phyloP scores from a whole-genome alignment of 495 filamentous ascomycete species.

The Viridothelium virens region DNA sequence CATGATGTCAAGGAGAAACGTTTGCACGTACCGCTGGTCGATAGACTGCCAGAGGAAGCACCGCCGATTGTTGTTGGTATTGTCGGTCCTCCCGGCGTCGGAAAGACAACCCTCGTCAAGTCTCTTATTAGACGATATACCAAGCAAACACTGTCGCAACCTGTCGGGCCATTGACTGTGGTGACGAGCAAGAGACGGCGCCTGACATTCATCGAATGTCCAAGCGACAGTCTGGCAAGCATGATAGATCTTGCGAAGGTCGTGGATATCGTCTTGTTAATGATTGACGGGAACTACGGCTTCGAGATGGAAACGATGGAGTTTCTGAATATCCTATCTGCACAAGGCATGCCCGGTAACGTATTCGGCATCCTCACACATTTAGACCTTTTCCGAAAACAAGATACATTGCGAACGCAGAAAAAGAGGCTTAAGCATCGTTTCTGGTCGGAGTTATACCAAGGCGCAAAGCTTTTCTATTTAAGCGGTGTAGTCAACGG shows the following conservation, averaged over 20 bases:
- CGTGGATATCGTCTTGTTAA: slow-evolving; percentile 88
- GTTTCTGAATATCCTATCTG: slow-evolving; percentile 81
- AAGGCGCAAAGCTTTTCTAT: slow-evolving; percentile 94
- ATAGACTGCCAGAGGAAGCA: slow-evolving; percentile 91
- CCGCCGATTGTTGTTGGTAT: slow-evolving; percentile 85
- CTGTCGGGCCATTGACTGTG: slow-evolving; percentile 85
- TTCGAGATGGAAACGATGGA: slow-evolving; percentile 99
- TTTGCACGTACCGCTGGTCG: slow-evolving; percentile 89
- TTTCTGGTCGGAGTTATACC: slow-evolving; percentile 93
- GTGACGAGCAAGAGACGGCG: slow-evolving; percentile 89
- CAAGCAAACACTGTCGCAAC: slow-evolving; percentile 85
- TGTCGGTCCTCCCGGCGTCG: slow-evolving; percentile 85
- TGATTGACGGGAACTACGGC: slow-evolving; percentile 97
- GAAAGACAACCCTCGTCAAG: slow-evolving; percentile 76
- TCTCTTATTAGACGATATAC: slow-evolving; percentile 90
- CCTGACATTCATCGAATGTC: slow-evolving; percentile 92
- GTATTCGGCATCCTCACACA: slow-evolving; percentile 96
- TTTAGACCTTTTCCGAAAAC: slow-evolving; percentile 89
- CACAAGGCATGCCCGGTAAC: slow-evolving; percentile 94
- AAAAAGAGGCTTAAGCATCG: slow-evolving; percentile 95
- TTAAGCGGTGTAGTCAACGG: slow-evolving; percentile 92
- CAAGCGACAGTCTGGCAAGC: slow-evolving; percentile 79
- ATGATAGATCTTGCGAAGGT: slow-evolving; percentile 97
- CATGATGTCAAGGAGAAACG: slow-evolving; percentile 97
- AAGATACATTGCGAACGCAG: slow-evolving; percentile 74